Evolutionary conservation across 495 filamentous ascomycete species (phyloP), one percentile per base, ranked within the genome.

Genomic region (Trichoderma orchidacearum): DNA sequence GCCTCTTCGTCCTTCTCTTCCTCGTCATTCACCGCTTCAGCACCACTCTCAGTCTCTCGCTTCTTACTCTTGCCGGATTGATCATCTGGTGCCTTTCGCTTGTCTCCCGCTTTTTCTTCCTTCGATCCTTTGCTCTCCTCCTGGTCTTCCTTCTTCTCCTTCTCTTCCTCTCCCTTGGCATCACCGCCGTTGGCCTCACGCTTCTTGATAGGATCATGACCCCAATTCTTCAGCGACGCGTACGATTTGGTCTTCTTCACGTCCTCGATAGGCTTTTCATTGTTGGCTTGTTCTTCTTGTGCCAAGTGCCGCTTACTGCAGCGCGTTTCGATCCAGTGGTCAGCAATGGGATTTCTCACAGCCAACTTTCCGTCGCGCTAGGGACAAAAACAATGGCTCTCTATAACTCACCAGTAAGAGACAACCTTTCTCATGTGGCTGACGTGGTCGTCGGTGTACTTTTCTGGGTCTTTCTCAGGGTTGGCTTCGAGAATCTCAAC

Each of bases 401-500:
- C 27, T 13, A 5, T 25, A 13, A 54, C 38, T 0, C 28, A 56
- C 53, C 61, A 66, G 32, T 68, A 68, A 7, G 79, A 70, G 0
- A 83, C 81, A 7, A 85, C 85, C 41, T 72, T 76, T 5, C 85
- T 72, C 82, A 85, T 86, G 61, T 87, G 84, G 9, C 71, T 70
- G 29, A 86, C 66, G 36, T 86, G 80, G 4, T 76, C 70, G 36
- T 78, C 69, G 2, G 71, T 68, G 60, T 85, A 86, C 17, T 69
- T 66, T 3, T 70, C 65, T 1, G 75, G 75, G 29, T 80, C 70
- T 58, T 77, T 80, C n/a, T 69, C 63, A 0, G 80, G 80, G 56
- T 86, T 85, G 55, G 77, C 76, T 58, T 79, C 70, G 34, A 87
- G 69, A 53, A 86, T 87, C 25, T 77, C 64, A 28, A 85, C 77